phyloP scores from a whole-genome alignment of 306 rosid species.

The Glycine soja region DNA sequence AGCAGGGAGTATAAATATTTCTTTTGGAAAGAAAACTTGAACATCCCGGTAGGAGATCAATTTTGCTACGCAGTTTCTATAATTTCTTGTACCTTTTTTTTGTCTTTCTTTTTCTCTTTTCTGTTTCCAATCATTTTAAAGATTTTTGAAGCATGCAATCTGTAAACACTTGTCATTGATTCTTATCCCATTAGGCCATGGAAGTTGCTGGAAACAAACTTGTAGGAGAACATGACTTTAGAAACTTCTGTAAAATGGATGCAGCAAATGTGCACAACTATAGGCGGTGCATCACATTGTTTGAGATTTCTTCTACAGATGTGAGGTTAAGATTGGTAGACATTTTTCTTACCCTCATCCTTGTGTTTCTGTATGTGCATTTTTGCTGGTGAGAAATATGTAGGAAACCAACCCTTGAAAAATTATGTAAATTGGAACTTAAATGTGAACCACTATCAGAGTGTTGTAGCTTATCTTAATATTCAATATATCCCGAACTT shows the following conservation, averaged over 20 bases:
- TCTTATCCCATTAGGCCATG: constrained; percentile 73
- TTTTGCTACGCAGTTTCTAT: constrained; percentile 29
- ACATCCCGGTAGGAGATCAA: constrained; percentile 60
- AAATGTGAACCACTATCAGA: constrained; percentile 56
- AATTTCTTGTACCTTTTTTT: constrained; percentile 29
- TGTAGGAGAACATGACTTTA: constrained; percentile 89
- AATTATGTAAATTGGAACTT: constrained; percentile 66
- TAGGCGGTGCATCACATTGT: constrained; percentile 62
- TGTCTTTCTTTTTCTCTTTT: constrained; percentile 16
- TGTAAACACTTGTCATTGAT: constrained; percentile 32
- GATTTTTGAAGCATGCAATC: constrained; percentile 36
- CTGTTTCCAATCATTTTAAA: constrained; percentile 12
- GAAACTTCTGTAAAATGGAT: constrained; percentile 98
- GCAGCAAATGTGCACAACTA: constrained; percentile 93
- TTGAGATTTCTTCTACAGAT: constrained; percentile 72
- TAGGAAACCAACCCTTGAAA: constrained; percentile 60
- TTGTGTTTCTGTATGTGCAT: neutral
- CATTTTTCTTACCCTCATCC: constrained; percentile 47
- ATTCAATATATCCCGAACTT: constrained; percentile 50
- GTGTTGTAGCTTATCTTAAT: constrained; percentile 42
- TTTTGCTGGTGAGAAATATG: constrained; percentile 40
- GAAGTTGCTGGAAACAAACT: constrained; percentile 75
- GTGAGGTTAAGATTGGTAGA: constrained; percentile 87
- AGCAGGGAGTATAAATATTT: constrained; percentile 90
- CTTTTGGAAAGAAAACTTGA: constrained; percentile 82